Evolutionary conservation across 1,284 basidiomycete species (phyloP), one percentile per base, ranked within the genome.

Genomic region (Pseudozyma thailandica): DNA sequence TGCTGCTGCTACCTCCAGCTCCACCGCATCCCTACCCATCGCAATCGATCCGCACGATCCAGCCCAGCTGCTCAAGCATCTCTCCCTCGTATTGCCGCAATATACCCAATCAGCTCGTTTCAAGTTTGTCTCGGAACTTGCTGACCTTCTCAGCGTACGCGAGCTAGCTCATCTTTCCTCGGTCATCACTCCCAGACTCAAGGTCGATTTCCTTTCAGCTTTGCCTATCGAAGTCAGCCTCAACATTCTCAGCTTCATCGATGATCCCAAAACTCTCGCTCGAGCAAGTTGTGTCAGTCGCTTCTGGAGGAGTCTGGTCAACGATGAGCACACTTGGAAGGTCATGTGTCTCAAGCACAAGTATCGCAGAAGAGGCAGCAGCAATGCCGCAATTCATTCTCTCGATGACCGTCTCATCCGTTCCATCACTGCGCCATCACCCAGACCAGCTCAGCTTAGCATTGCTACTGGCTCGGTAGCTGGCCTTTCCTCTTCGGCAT

Each of bases 251-350:
- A 85, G 86, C 73, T 95, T 90, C 82, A 86, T 98, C 47, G 90
- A 94, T 70, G 91, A 94, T 46, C 90, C 92, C 0, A 85, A 85
- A 45, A 90, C 91, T 0, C 88, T 98, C 6, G 86, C 89, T 0
- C 85, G 91, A 7, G 90, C 90, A 0, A 86, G 88, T 39, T 86
- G 87, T 46, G 94, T 97, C 25, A 91, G 89, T 72, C 86, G 86
- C 47, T 87, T 87, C 58, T 98, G 95, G 95, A 85, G 88, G 42
- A 85, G 84, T 10, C 87, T 98, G 4, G 86, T 91, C n/a, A 86
- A 87, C 54, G 93, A 95, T 78, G 93, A 96, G 73, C 87, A 86
- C 62, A 86, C 92, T 3, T 98, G 94, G 95, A 89, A 88, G 82
- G 82, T 87, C 21, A 89, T 96, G 88, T 93, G 91, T 79, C 84